Evolutionary conservation across 164 flowering plant species (phyloP), one percentile per base, ranked within the genome.

Genomic region (Piper betle): DNA sequence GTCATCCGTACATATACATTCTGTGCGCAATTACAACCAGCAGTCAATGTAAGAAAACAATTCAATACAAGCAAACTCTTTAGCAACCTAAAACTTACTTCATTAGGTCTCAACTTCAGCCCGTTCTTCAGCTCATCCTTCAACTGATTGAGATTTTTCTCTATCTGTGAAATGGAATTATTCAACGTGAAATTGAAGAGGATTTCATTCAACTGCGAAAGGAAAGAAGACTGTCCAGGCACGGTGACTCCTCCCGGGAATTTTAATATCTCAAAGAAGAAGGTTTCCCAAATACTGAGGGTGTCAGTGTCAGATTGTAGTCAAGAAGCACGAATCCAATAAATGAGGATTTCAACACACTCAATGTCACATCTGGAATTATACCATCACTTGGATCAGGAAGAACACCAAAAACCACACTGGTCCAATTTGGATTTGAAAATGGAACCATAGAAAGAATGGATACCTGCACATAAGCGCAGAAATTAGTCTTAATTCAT

Each of bases 221-320:
- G 64, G 53, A 81, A 68, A 69, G 68, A 67, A 66, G 73, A 65
- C 62, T 71, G 78, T 15, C 81, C 88, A 16, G 79, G 70, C 60
- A 88, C 77, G 60, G 85, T 80, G 46, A 88, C 67, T n/a, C 88
- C 92, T 55, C 84, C 91, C 4, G 80, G 83, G 69, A 81, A 82
- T 70, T 82, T 81, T 57, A 84, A 74, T 66, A 86, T 76, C 77
- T 84, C 80, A 74, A 88, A 83, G 64, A 71, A 43, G 81, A 73
- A 54, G 88, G 77, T 68, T 77, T 70, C 76, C 91, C 91, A 67
- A 84, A 83, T 54, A 66, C 69, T 56, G 87, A 56, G 37, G 77
- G 65, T 57, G 87, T 79, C 74, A 86, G 56, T 25, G 87, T 78
- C 66, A 88, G 75, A 71, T 88, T 88, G 38, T 69, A 56, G 39